Evolutionary conservation across 2,329 filamentous ascomycete genomes (phyloP), one percentile per base, ranked within the genome.

Genomic region (Pseudodiploospora longispora): DNA sequence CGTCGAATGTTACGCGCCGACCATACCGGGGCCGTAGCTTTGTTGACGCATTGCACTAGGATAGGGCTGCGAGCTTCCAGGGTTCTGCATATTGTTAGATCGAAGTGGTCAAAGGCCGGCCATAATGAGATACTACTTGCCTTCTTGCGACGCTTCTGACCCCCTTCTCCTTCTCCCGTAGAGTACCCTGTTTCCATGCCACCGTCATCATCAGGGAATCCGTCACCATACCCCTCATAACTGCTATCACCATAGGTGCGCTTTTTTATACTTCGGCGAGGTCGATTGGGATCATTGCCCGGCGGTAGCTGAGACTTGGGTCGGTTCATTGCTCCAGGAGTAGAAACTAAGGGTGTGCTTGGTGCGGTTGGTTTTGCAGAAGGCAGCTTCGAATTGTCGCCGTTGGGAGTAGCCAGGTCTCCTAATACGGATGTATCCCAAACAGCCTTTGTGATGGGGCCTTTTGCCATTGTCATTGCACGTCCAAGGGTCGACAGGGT

Each of bases 151-250:
- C 79, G 73, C 66, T 83, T 83, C 53, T 74, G 68, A 52, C 69
- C 72, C 53, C 83, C 80, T 53, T 85, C 83, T 53, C 80, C 80
- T 52, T 85, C 84, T 46, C 80, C 83, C 27, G 83, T 86, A 27
- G 82, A 86, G 56, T 87, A 83, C n/a, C 77, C 79, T 10, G 67
- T 69, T 9, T 76, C 80, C 44, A 61, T 57, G 37, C 72, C 39
- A 6, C 60, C 62, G 49, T 84, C 83, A 51, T 87, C 83, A 50
- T 88, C 84, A 7, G 74, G 74, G 52, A 74, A 87, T 31, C 82
- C 81, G 52, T 88, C 83, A 37, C 78, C 76, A 55, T 89, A 89
- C 36, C 85, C 85, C 55, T 85, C 80, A 57, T 78, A 90, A 55
- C 82, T 86, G 54, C 73, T 76, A 51, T 90, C 85, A 34, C 82